Percentiles rank a stretch among this genome's conserved stretches.
Conservation (phyloP, 176 grass and related monocot genomes). For the Paspalum notatum region DNA sequence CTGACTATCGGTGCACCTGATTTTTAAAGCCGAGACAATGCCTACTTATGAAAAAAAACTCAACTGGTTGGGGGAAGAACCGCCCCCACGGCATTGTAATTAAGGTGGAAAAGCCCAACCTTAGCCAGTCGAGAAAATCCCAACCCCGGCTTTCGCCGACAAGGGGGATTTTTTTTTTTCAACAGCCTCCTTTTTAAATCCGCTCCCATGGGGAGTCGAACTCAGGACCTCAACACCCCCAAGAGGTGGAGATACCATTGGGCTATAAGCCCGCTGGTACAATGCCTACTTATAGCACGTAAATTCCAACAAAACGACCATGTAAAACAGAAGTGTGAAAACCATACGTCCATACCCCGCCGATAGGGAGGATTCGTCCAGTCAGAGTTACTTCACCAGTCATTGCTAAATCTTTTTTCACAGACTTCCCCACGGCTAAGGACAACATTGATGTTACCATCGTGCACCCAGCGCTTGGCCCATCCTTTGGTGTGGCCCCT, state of each 20-base stretch:
- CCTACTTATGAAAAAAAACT: too few species aligned
- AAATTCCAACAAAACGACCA: constrained; percentile 21
- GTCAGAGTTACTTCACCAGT: constrained; percentile 95
- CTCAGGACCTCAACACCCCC: too few species aligned
- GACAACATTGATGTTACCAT: constrained; percentile 97
- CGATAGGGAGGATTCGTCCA: constrained; percentile 75
- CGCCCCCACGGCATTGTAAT: too few species aligned
- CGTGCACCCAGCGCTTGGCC: constrained; percentile 84
- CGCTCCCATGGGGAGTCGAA: too few species aligned
- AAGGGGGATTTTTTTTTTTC: too few species aligned
- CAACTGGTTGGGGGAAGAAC: too few species aligned
- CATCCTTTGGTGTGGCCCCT: constrained; percentile 94
- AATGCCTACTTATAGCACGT: background rate
- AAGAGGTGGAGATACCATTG: too few species aligned
- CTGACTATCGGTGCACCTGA: background rate
- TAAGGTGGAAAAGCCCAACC: too few species aligned
- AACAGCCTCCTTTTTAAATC: too few species aligned
- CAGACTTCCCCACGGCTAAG: constrained; percentile 78
- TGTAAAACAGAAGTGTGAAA: constrained; percentile 15
- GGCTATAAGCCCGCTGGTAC: too few species aligned
- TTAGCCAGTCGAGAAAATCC: too few species aligned
- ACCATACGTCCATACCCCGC: constrained; percentile 68
- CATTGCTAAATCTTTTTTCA: constrained; percentile 87
- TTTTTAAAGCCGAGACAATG: background rate
- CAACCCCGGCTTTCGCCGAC: too few species aligned